A percentile compares a stretch with the other conserved stretches of the same genome.
phyloP scores from a whole-genome alignment of 371 early-diverging fungal species.

The Mucor circinelloides region DNA sequence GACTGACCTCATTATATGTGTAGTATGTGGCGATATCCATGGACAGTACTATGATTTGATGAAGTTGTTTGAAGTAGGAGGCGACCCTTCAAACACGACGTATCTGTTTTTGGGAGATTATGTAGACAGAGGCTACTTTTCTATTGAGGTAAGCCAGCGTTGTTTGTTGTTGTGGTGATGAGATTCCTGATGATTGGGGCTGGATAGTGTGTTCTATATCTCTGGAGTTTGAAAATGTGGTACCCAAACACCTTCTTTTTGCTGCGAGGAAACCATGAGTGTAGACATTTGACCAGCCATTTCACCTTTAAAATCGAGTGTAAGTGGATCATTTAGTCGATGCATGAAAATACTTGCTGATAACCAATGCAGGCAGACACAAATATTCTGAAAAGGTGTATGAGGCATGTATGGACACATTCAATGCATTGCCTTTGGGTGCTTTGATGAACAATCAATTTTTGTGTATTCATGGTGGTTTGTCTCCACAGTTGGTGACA shows the following conservation, averaged over 20 bases:
- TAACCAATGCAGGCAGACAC: slow-evolving; percentile 68
- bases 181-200: neutral
- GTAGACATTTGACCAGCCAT: slow-evolving; percentile 96
- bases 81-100: slow-evolving; percentile 85
- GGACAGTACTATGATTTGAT: slow-evolving; percentile 99
- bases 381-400: slow-evolving; percentile 95
- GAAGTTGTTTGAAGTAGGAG: slow-evolving; percentile 98
- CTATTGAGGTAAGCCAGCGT: slow-evolving; percentile 64
- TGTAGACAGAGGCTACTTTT: slow-evolving; percentile 97
- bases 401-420: slow-evolving; percentile 90
- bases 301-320: slow-evolving; percentile 98
- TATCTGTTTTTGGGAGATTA: slow-evolving; percentile 98
- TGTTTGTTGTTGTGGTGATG: neutral
- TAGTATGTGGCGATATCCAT: slow-evolving; percentile 98
- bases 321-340: slow-evolving; percentile 42
- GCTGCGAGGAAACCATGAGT: slow-evolving; percentile 98
- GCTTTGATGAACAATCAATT: slow-evolving; percentile 98
- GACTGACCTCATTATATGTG: neutral
- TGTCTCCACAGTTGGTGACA: slow-evolving; percentile 93
- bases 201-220: slow-evolving; percentile 84
- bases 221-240: slow-evolving; percentile 91
- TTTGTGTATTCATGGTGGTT: slow-evolving; percentile 98
- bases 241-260: slow-evolving; percentile 91
- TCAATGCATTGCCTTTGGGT: slow-evolving; percentile 93
- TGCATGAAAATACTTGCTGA: neutral